Evolutionary conservation across 768 basidiomycete species (phyloP).

Genomic region (Lentinula edodes): DNA sequence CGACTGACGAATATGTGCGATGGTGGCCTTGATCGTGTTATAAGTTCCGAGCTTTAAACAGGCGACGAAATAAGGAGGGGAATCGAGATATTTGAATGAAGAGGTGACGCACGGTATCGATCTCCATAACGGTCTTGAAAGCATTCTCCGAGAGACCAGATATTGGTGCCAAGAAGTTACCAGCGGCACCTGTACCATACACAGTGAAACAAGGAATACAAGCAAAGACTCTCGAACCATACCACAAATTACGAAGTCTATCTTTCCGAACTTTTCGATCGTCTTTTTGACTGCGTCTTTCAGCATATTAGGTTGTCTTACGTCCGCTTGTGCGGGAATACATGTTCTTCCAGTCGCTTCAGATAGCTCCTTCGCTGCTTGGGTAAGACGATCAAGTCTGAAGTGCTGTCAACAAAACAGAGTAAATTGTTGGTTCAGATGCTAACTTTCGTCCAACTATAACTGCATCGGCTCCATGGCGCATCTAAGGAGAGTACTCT

Average conservation of each 20-base stretch:
- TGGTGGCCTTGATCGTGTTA: slow-evolving; percentile 91
- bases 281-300: slow-evolving; percentile 71
- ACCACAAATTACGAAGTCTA: slow-evolving; percentile 97
- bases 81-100: not conserved
- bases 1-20: slow-evolving; percentile 62
- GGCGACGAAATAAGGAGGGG: not conserved
- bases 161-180: slow-evolving; percentile 92
- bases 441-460: slow-evolving; percentile 87
- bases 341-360: slow-evolving; percentile 66
- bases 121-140: slow-evolving; percentile 89
- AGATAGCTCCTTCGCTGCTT: slow-evolving; percentile 68
- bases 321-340: slow-evolving; percentile 74
- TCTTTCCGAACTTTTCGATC: slow-evolving; percentile 72
- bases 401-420: slow-evolving; percentile 1
- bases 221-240: slow-evolving; percentile 14
- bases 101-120: slow-evolving; percentile 66
- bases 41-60: slow-evolving; percentile 74
- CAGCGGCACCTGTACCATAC: slow-evolving; percentile 71
- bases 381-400: slow-evolving; percentile 66
- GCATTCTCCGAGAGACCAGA: slow-evolving; percentile 81
- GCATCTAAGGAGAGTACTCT: slow-evolving; percentile 47
- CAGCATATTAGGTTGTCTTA: slow-evolving; percentile 69
- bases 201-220: not conserved
- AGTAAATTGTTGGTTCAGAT: not conserved
- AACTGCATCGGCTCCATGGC: slow-evolving; percentile 71